These are phyloP conservation scores for Reutealis trisperma DNA, from an alignment of 345 rosid genomes.

Conservation along the genomic window DNA sequence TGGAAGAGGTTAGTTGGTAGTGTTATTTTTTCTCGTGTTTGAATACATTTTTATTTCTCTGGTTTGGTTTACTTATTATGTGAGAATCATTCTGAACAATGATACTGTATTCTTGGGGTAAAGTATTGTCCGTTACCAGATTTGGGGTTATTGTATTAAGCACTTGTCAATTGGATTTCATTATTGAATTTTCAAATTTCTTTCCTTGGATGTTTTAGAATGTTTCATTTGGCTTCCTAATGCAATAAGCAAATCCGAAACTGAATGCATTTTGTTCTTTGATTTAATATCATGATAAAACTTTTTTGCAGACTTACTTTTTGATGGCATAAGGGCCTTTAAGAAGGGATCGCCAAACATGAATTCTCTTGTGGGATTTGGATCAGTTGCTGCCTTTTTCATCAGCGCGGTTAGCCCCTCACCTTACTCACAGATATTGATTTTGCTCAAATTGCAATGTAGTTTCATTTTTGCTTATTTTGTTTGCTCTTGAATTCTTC, in stretches of 20 bases:
- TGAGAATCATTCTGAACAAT: too few relatives aligned
- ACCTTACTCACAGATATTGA: conserved; percentile 1
- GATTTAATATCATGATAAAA: conserved; percentile 11
- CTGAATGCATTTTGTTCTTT: conserved; percentile 9
- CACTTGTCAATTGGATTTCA: neutral
- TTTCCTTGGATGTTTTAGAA: neutral
- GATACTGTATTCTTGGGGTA: too few relatives aligned
- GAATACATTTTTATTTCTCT: too few relatives aligned
- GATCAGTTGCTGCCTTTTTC: conserved; percentile 77
- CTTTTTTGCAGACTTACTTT: conserved; percentile 60
- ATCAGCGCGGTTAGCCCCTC: conserved; percentile 67
- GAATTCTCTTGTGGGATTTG: conserved; percentile 95
- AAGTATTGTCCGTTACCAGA: neutral
- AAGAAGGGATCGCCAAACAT: conserved; percentile 89
- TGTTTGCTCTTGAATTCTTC: conserved; percentile 14
- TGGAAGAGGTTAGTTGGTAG: conserved; percentile 70
- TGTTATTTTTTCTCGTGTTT: neutral
- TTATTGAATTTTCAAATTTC: conserved; percentile 7
- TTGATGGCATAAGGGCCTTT: conserved; percentile 82
- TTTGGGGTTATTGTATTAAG: neutral
- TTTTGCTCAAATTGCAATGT: conserved; percentile 8
- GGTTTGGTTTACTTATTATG: too few relatives aligned
- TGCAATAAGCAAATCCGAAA: conserved; percentile 6
- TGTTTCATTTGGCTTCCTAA: neutral
- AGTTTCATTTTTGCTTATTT: conserved; percentile 3